Evolutionary conservation across 306 rosid genomes (phyloP), one percentile per base, ranked within the genome.

Genomic region (Medicago ruthenica): DNA sequence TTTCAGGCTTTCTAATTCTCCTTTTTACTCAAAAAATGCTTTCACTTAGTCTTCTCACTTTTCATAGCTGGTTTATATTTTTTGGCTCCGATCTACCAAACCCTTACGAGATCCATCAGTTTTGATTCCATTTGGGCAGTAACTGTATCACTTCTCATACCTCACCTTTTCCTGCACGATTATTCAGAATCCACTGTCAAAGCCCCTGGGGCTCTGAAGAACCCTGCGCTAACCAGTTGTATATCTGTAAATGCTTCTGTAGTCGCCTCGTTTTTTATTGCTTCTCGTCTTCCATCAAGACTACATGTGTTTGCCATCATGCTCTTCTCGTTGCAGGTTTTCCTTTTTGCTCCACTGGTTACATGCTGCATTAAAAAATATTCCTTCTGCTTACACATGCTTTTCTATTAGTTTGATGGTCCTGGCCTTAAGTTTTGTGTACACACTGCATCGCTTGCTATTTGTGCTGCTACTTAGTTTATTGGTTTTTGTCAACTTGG

Each of bases 281-380:
- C 97, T 7, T 93, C 98, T 5, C 89, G 93, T 27, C 96, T 93
- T 73, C 93, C 94, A 0, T 93, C 98, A 7, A 87, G 96, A 27
- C 83, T 88, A 18, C 94, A 88, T 53, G 97, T 91, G 42, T 93
- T 93, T 40, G 94, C 87, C 91, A 75, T 93, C 98, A 93, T 80
- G 97, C 98, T 73, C 91, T 97, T 18, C 80, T 93, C 31, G 96
- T 93, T 11, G 97, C 98, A n/a, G n/a, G n/a, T n/a, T n/a, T n/a
- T n/a, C n/a, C n/a, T 93, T 11, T 93, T 93, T 74, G 96, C 94
- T 83, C 98, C 98, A 2, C 77, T 93, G 78, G 91, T 92, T 55
- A 86, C 89, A 5, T 88, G 81, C 85, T 91, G 93, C 54, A 83
- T 93, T 45, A 93, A 87, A 21, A 21, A 21, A 21, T 2, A 88